Conservation (phyloP, 768 basidiomycete species). For the Pulveroboletus sp. region DNA sequence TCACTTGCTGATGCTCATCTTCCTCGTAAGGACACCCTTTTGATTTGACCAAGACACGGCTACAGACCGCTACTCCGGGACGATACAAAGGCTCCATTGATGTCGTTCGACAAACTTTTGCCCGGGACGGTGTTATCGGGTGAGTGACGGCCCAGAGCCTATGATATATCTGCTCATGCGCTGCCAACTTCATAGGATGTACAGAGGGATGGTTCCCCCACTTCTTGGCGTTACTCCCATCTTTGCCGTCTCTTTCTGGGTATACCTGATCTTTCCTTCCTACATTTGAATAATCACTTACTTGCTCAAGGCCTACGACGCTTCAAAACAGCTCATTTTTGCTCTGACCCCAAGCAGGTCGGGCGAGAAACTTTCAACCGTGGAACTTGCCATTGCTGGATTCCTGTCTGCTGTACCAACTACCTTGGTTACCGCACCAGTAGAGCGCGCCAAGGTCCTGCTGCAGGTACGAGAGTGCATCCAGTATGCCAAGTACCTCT, state of each 20-base stretch:
- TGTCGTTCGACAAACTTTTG: constrained; percentile 86
- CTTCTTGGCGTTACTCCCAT: constrained; percentile 95
- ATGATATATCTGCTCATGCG: background rate
- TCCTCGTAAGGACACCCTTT: constrained; percentile 81
- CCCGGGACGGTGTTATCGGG: constrained; percentile 89
- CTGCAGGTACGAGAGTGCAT: constrained; percentile 57
- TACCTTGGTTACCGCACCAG: constrained; percentile 89
- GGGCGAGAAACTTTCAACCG: constrained; percentile 55
- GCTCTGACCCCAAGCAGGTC: constrained; percentile 73
- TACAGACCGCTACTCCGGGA: constrained; percentile 89
- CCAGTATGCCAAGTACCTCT: background rate
- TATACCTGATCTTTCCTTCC: constrained; percentile 27
- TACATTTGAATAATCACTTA: constrained; percentile 6
- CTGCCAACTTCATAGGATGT: constrained; percentile 49
- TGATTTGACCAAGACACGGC: constrained; percentile 91
- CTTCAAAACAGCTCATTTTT: constrained; percentile 83
- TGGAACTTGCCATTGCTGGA: constrained; percentile 87
- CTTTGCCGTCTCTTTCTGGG: constrained; percentile 98
- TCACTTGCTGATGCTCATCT: constrained; percentile 5
- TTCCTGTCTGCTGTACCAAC: constrained; percentile 92
- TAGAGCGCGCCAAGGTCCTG: constrained; percentile 94
- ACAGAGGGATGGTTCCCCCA: constrained; percentile 92
- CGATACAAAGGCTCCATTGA: constrained; percentile 89
- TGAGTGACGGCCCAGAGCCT: constrained; percentile 28
- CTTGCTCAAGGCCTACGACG: constrained; percentile 75